Evolutionary conservation across 805 yeast species (phyloP), one percentile per base, ranked within the genome.

Genomic region (Candida chilensis): DNA sequence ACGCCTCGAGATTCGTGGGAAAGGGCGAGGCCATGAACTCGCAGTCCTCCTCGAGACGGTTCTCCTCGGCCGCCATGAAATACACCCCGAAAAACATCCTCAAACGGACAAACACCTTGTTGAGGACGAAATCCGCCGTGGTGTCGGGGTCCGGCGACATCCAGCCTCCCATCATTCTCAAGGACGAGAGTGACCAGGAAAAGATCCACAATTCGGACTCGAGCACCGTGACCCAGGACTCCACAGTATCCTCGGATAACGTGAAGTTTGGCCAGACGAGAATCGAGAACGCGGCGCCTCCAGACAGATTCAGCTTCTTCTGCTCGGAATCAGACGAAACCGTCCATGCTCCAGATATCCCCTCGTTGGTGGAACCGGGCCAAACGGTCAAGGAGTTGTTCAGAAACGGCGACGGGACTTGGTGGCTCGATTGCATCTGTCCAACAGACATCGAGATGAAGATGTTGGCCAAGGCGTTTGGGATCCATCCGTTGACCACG

Each of bases 361-460:
- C 92, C 3, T 75, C 92, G 1, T 57, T 90, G 32, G 72, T 84
- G 3, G 60, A 58, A n/a, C 74, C 77, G 2, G 81, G 75, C 1
- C 71, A 74, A 40, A 62, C 79, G 3, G 74, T 83, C 42, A 66
- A 76, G 34, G 73, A 75, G n/a, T 54, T 87, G 27, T 86, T 88
- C 50, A 68, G 71, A 32, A 69, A 72, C 27, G 78, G 78, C 13
- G 77, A 78, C 34, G 80, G 87, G 3, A 77, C 87, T 5, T 88
- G 97, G 97, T 90, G 98, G 98, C 64, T 90, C 8, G 97, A 90
- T 52, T 82, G 90, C 9, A 59, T 84, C 34, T 81, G 85, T 45
- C 98, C 98, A 8, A 83, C 95, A 0, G 97, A 92, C 47, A 96
- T 87, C 41, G 98, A 90, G 52, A 85, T 92, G 94, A 87, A 90